A percentile compares a stretch with the other conserved stretches of the same genome.
These are phyloP conservation scores for Ganoderma lingzhi DNA, from an alignment of 1,284 basidiomycete species.

Conservation along the genomic window DNA sequence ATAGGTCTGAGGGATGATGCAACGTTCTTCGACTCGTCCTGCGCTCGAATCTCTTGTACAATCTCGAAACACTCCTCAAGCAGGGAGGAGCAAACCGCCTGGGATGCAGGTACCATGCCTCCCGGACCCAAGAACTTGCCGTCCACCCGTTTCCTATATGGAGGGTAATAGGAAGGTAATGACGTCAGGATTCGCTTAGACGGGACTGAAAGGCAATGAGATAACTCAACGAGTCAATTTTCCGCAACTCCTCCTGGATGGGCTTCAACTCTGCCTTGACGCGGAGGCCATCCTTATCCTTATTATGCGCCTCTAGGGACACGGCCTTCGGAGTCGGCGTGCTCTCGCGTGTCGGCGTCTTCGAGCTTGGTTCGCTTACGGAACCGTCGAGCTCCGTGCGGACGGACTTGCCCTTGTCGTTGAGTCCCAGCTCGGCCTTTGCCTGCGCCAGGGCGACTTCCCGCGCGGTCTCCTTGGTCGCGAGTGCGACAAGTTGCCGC, in stretches of 20 bases:
- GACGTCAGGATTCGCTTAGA: not conserved
- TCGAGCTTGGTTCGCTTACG: conserved; percentile 33
- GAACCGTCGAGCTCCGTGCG: conserved; percentile 24
- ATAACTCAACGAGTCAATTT: conserved; percentile 91
- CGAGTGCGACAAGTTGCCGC: conserved; percentile 89
- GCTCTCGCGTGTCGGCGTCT: conserved; percentile 43
- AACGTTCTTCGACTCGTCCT: conserved; percentile 93
- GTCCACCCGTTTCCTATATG: conserved; percentile 87
- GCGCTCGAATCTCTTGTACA: conserved; percentile 93
- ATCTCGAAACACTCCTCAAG: conserved; percentile 98
- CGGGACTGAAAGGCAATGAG: conserved; percentile 37
- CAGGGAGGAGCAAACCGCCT: conserved; percentile 88
- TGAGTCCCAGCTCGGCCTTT: conserved; percentile 17
- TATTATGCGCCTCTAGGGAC: conserved; percentile 59
- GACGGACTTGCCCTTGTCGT: conserved; percentile 22
- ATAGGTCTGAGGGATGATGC: conserved; percentile 91
- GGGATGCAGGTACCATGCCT: conserved; percentile 90
- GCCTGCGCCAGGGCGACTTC: conserved; percentile 35
- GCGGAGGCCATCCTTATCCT: conserved; percentile 79
- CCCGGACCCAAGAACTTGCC: conserved; percentile 96
- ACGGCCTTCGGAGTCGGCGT: conserved; percentile 46
- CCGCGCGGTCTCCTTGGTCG: conserved; percentile 66
- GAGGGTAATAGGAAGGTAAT: not conserved
- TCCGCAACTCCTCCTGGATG: conserved; percentile 91
- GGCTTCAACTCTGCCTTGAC: conserved; percentile 88